phyloP scores from a whole-genome alignment of 2,329 filamentous ascomycete genomes.

The Hymenoscyphus scutula region DNA sequence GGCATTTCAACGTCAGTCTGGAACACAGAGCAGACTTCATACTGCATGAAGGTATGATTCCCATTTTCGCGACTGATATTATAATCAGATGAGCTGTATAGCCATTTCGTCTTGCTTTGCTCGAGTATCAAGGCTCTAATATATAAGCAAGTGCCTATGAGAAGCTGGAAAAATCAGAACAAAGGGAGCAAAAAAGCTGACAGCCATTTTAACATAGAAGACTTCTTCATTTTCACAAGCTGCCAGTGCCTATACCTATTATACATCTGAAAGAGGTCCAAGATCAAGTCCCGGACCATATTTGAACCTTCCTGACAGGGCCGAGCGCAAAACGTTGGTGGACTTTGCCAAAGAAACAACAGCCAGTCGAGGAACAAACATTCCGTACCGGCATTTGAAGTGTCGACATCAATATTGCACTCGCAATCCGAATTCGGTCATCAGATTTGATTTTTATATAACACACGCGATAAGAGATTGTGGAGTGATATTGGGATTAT shows the following conservation, averaged over 20 bases:
- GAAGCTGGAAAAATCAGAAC: not conserved
- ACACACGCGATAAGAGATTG: not conserved
- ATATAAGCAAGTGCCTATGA: not conserved
- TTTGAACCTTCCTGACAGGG: constrained; percentile 26
- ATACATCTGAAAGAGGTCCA: constrained; percentile 10
- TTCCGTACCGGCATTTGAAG: not conserved
- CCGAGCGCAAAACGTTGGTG: constrained; percentile 32
- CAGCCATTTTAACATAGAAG: not conserved
- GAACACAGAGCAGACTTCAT: constrained; percentile 24
- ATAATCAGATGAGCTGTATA: constrained; percentile 17
- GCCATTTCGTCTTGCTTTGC: not conserved
- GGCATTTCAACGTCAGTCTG: constrained; percentile 28
- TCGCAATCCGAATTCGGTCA: not conserved
- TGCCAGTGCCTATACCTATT: not conserved
- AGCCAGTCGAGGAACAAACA: not conserved
- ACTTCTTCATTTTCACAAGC: constrained; percentile 1
- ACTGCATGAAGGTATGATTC: constrained; percentile 23
- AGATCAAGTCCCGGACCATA: constrained; percentile 15
- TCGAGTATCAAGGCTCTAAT: not conserved
- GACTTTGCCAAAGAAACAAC: constrained; percentile 11
- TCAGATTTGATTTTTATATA: not conserved
- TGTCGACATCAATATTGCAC: not conserved
- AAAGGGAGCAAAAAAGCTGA: constrained; percentile 1
- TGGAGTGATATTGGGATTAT: not conserved
- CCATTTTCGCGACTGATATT: constrained; percentile 10